Percentiles rank a stretch among this genome's conserved stretches.
Evolutionary conservation across 2,329 filamentous ascomycete genomes (phyloP).

Genomic region (Phialophora expanda): DNA sequence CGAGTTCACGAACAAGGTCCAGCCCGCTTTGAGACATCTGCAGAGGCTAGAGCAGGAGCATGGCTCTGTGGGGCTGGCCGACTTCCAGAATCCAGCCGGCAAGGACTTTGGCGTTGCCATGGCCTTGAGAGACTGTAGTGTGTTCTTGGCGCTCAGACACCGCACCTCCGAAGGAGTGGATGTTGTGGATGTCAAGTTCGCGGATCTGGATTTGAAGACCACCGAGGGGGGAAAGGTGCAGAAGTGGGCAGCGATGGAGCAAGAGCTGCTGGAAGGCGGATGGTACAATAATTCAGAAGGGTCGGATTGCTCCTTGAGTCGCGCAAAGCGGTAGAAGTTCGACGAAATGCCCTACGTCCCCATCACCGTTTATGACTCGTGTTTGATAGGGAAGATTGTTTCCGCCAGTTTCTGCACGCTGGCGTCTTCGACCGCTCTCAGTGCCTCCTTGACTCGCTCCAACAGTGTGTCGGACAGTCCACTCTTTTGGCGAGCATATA

Average conservation of each 20-base stretch:
- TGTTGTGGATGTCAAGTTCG: constrained; percentile 59
- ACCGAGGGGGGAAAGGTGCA: constrained; percentile 65
- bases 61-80: constrained; percentile 39
- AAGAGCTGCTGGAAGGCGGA: constrained; percentile 66
- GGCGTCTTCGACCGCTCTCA: constrained; percentile 58
- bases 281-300: constrained; percentile 64
- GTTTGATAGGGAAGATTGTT: constrained; percentile 55
- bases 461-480: constrained; percentile 66
- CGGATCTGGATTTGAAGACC: constrained; percentile 79
- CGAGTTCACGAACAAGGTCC: constrained; percentile 46
- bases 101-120: constrained; percentile 70
- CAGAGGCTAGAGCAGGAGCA: constrained; percentile 37
- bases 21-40: constrained; percentile 44
- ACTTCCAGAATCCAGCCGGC: constrained; percentile 36
- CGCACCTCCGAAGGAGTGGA: constrained; percentile 41
- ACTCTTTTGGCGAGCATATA: constrained; percentile 70
- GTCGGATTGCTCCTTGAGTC: constrained; percentile 30
- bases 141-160: constrained; percentile 55
- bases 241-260: constrained; percentile 72
- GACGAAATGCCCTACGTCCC: background rate
- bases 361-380: constrained; percentile 39
- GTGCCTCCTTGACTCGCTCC: constrained; percentile 59
- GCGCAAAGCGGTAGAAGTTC: constrained; percentile 3
- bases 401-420: constrained; percentile 60
- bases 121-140: constrained; percentile 80